phyloP scores from a whole-genome alignment of 176 grass and related monocot species.

The Phragmites australis region DNA sequence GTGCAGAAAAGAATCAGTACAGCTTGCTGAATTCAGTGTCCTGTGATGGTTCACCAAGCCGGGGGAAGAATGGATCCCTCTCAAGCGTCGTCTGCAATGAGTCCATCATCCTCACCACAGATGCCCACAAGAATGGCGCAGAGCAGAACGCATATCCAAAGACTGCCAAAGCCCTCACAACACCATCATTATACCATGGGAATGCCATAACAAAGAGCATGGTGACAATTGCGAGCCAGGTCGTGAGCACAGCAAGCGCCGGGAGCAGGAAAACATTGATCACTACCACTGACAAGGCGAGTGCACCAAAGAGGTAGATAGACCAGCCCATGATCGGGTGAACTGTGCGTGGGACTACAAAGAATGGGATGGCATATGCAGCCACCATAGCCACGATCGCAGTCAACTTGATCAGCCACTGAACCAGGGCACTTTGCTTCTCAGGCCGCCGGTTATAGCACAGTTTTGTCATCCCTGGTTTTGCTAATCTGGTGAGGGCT shows the following conservation, averaged over 20 bases:
- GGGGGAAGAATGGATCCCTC: constrained; percentile 74
- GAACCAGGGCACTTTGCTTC: constrained; percentile 61
- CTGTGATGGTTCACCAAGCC: constrained; percentile 64
- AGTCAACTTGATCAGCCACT: constrained; percentile 64
- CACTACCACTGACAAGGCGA: constrained; percentile 56
- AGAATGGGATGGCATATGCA: constrained; percentile 80
- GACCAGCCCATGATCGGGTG: constrained; percentile 95
- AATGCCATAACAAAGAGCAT: constrained; percentile 77
- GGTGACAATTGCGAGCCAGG: constrained; percentile 58
- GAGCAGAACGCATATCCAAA: constrained; percentile 66
- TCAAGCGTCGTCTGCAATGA: constrained; percentile 69
- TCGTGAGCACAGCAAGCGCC: constrained; percentile 56
- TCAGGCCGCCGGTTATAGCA: constrained; percentile 77
- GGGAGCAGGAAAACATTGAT: constrained; percentile 80
- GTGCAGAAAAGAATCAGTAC: constrained; percentile 59
- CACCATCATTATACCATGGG: constrained; percentile 89
- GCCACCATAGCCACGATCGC: constrained; percentile 52
- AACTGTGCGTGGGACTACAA: constrained; percentile 76
- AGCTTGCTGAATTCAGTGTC: constrained; percentile 85
- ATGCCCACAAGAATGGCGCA: constrained; percentile 68
- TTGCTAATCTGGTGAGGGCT: constrained; percentile 61
- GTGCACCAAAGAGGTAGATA: constrained; percentile 71
- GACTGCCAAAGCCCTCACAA: constrained; percentile 63
- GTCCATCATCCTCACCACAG: constrained; percentile 55
- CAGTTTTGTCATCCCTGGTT: constrained; percentile 65